Evolutionary conservation across 2,329 filamentous ascomycete genomes (phyloP).

Genomic region (Zarea fungicola): DNA sequence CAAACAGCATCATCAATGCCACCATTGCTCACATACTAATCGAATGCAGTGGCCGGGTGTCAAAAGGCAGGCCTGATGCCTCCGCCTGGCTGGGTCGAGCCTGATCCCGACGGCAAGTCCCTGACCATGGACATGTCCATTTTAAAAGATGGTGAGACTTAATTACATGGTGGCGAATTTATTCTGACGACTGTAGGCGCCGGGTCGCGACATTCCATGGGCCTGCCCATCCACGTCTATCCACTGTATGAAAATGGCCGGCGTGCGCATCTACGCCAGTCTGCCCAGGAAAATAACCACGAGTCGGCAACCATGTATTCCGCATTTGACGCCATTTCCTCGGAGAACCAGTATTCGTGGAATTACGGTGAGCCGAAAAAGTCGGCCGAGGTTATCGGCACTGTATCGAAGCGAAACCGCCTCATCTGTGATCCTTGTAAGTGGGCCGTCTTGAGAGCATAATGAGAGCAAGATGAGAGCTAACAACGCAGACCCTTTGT

Average conservation of each 20-base stretch:
- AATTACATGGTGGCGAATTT: neutral
- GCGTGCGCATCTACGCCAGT: slow-evolving; percentile 50
- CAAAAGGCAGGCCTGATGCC: slow-evolving; percentile 31
- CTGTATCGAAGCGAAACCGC: slow-evolving; percentile 50
- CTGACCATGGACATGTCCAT: slow-evolving; percentile 44
- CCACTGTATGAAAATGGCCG: slow-evolving; percentile 62
- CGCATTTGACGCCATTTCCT: slow-evolving; percentile 53
- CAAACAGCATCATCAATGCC: too few relatives aligned
- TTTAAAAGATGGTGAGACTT: slow-evolving; percentile 26
- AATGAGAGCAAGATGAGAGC: neutral
- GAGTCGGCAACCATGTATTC: slow-evolving; percentile 58
- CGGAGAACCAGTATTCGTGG: slow-evolving; percentile 52
- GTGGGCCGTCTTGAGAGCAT: too few relatives aligned
- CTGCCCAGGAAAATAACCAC: slow-evolving; percentile 47
- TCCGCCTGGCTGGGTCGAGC: slow-evolving; percentile 54
- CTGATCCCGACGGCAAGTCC: slow-evolving; percentile 39
- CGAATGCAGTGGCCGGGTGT: slow-evolving; percentile 28
- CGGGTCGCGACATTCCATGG: slow-evolving; percentile 52
- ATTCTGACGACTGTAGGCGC: slow-evolving; percentile 36
- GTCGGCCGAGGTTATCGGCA: slow-evolving; percentile 47
- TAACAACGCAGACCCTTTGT: slow-evolving; percentile 48
- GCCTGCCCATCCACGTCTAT: slow-evolving; percentile 62
- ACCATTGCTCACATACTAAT: neutral
- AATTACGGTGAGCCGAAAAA: slow-evolving; percentile 42
- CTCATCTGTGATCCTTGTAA: slow-evolving; percentile 65